Evolutionary conservation across 2,329 filamentous ascomycete species (phyloP).

Genomic region (Clarireedia monteithiana): DNA sequence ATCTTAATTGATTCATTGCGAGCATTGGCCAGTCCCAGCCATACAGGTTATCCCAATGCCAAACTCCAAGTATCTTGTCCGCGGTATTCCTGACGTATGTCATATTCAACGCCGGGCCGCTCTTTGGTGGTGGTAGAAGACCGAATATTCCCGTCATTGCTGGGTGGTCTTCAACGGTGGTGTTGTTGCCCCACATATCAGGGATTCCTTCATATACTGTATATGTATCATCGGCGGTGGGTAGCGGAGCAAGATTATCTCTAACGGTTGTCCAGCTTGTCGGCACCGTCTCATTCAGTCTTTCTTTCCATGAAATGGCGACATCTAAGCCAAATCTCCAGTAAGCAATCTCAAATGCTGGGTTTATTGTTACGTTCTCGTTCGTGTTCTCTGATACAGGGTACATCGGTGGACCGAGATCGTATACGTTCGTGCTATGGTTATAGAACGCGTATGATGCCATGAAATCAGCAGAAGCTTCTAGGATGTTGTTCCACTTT

Average conservation of each 20-base stretch:
- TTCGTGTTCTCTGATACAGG: slow-evolving; percentile 50
- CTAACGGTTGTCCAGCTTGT: slow-evolving; percentile 39
- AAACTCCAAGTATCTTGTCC: slow-evolving; percentile 33
- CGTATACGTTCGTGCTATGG: slow-evolving; percentile 40
- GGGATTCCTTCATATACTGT: slow-evolving; percentile 46
- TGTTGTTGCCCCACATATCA: slow-evolving; percentile 33
- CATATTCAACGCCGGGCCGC: slow-evolving; percentile 29
- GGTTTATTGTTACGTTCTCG: slow-evolving; percentile 48
- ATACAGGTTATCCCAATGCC: slow-evolving; percentile 36
- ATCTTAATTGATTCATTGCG: slow-evolving; percentile 37
- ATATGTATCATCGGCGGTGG: slow-evolving; percentile 42
- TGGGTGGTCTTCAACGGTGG: slow-evolving; percentile 31
- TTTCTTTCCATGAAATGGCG: slow-evolving; percentile 43
- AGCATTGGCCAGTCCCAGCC: slow-evolving; percentile 41
- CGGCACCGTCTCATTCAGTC: slow-evolving; percentile 38
- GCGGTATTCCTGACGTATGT: slow-evolving; percentile 32
- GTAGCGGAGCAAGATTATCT: slow-evolving; percentile 45
- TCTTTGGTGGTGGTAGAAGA: slow-evolving; percentile 32
- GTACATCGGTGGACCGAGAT: slow-evolving; percentile 44
- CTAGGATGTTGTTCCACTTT: slow-evolving; percentile 46
- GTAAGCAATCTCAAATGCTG: slow-evolving; percentile 52
- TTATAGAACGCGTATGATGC: slow-evolving; percentile 49
- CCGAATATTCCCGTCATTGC: slow-evolving; percentile 39
- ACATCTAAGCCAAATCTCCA: slow-evolving; percentile 53
- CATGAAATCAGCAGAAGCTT: slow-evolving; percentile 51